Conservation (phyloP, 176 grass and related monocot species). For the Microstegium vimineum region DNA sequence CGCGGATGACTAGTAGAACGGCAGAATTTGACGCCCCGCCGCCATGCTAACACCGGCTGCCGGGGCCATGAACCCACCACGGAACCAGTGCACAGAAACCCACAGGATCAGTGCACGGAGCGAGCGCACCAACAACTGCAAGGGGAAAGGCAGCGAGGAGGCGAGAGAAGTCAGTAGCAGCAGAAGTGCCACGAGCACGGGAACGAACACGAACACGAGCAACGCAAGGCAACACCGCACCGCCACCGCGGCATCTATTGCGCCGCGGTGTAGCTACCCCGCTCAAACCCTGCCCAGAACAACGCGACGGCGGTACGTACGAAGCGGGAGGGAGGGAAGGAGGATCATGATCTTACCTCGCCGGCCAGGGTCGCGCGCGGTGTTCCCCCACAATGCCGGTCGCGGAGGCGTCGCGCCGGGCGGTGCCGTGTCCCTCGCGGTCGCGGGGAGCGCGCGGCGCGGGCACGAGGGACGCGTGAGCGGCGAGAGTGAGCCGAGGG, state of each 20-base stretch:
- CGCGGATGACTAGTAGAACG: not conserved
- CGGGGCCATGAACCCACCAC: not conserved
- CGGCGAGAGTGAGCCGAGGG: not conserved
- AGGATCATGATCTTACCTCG: not conserved
- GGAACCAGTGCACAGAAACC: not conserved
- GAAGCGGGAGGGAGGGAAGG: not conserved
- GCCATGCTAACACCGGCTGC: not conserved
- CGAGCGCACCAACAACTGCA: not conserved
- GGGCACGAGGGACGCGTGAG: slow-evolving; percentile 40
- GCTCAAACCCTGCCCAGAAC: not conserved
- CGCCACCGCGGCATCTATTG: not conserved
- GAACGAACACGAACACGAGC: not conserved
- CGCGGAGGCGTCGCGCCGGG: not conserved
- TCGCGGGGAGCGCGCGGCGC: not conserved
- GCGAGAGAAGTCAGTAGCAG: not conserved
- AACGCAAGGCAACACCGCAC: not conserved
- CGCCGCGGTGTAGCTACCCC: not conserved
- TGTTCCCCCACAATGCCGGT: slow-evolving; percentile 16
- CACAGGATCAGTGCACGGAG: not conserved
- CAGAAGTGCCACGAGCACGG: not conserved
- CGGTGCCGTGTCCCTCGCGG: slow-evolving; percentile 15
- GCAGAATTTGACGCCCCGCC: not conserved
- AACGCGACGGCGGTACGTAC: not conserved
- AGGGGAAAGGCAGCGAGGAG: not conserved
- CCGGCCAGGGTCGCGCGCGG: not conserved